Conservation (phyloP, 2,329 filamentous ascomycete species). For the Claviceps sorghi region DNA sequence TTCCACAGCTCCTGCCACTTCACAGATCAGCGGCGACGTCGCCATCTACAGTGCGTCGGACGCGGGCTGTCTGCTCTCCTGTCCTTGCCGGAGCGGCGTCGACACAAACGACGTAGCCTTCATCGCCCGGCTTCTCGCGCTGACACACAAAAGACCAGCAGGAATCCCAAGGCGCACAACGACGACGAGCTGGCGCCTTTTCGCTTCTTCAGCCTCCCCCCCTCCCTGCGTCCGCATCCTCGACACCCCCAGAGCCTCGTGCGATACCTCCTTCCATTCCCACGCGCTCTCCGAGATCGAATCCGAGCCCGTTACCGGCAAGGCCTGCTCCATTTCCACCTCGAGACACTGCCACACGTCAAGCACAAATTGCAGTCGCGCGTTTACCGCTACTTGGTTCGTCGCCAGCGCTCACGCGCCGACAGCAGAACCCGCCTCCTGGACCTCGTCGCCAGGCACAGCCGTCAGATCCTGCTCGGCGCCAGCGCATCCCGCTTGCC, state of each 20-base stretch:
- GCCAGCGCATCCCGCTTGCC: conserved; percentile 3
- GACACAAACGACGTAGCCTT: neutral
- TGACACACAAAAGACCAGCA: neutral
- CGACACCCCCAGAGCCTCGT: conserved; percentile 37
- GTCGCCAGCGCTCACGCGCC: conserved; percentile 42
- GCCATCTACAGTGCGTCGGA: neutral
- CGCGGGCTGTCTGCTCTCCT: too few species aligned
- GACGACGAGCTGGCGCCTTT: conserved; percentile 30
- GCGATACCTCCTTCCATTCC: conserved; percentile 60
- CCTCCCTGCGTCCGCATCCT: conserved; percentile 18
- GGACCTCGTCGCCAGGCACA: conserved; percentile 26
- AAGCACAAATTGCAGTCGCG: conserved; percentile 59
- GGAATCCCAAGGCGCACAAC: neutral
- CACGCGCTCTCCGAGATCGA: conserved; percentile 43
- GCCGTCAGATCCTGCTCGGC: conserved; percentile 32
- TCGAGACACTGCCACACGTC: conserved; percentile 58
- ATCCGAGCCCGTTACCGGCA: conserved; percentile 48
- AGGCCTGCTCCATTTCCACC: conserved; percentile 53
- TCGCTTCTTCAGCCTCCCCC: conserved; percentile 23
- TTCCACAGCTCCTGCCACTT: neutral
- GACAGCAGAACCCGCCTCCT: conserved; percentile 32
- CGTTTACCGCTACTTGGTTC: conserved; percentile 60
- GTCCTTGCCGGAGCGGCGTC: neutral
- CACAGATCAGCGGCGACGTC: neutral
- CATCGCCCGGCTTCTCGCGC: neutral